These are phyloP conservation scores for Fomitiporia mediterranea DNA, from an alignment of 1,284 basidiomycete species.

Conservation along the genomic window DNA sequence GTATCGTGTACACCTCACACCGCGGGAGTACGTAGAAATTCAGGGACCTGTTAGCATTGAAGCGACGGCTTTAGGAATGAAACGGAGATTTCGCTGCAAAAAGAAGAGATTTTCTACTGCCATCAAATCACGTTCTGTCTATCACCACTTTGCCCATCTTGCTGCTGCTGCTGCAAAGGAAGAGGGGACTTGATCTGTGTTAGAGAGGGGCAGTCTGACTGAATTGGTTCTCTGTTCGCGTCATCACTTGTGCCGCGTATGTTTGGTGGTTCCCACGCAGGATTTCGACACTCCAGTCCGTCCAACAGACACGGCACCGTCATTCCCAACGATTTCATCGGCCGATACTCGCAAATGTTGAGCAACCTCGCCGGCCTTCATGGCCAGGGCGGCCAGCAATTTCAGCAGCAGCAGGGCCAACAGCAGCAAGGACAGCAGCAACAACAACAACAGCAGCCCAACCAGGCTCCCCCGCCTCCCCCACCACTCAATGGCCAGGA, in stretches of 20 bases:
- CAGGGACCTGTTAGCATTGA: too few species aligned
- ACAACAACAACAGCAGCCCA: constrained; percentile 49
- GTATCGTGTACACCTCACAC: too few species aligned
- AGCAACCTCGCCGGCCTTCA: constrained; percentile 40
- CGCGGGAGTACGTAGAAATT: too few species aligned
- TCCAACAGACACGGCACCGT: neutral
- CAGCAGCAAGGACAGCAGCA: constrained; percentile 51
- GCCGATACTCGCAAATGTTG: constrained; percentile 35
- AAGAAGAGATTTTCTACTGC: too few species aligned
- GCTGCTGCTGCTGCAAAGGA: neutral
- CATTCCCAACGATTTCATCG: constrained; percentile 4
- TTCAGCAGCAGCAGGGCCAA: constrained; percentile 41
- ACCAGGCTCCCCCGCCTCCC: constrained; percentile 59
- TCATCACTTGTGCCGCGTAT: neutral
- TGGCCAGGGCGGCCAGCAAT: constrained; percentile 40
- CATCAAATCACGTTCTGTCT: neutral
- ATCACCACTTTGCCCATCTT: too few species aligned
- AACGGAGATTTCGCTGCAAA: neutral
- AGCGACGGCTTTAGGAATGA: neutral
- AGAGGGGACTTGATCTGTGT: neutral
- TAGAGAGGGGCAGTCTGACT: neutral
- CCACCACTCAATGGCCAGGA: constrained; percentile 80
- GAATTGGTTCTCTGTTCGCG: neutral
- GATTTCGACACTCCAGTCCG: constrained; percentile 3
- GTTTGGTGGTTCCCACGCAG: constrained; percentile 10